Conservation (phyloP, 345 rosid species). For the Acer campestre region DNA sequence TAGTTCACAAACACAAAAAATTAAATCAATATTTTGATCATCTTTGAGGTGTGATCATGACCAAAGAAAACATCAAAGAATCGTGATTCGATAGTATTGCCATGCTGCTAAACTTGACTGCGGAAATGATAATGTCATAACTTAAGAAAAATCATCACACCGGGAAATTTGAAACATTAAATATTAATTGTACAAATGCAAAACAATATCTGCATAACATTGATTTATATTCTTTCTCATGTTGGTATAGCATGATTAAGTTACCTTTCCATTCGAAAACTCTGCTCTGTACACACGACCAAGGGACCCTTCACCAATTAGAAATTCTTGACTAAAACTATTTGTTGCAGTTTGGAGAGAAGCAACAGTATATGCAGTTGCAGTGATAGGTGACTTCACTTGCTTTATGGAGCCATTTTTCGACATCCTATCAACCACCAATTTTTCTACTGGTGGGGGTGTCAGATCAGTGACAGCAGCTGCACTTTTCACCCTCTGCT, state of each 20-base stretch:
- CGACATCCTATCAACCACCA: constrained; percentile 59
- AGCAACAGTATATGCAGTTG: constrained; percentile 79
- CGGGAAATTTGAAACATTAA: not conserved
- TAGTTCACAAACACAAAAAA: constrained; percentile 34
- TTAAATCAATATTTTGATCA: constrained; percentile 1
- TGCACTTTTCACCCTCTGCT: constrained; percentile 61
- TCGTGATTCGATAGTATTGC: not conserved
- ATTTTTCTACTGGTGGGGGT: constrained; percentile 71
- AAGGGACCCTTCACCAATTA: constrained; percentile 95
- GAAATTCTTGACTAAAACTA: constrained; percentile 91
- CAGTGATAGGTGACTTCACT: constrained; percentile 75
- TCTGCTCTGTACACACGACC: constrained; percentile 98
- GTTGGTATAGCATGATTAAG: not conserved
- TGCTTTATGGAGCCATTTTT: constrained; percentile 72
- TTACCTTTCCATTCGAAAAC: constrained; percentile 87
- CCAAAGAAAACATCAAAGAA: not conserved
- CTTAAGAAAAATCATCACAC: not conserved
- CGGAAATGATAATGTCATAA: not conserved
- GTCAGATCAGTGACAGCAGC: constrained; percentile 75
- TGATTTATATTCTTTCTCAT: not conserved
- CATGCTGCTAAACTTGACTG: constrained; percentile 3
- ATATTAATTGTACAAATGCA: not conserved
- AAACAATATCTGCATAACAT: constrained; percentile 1
- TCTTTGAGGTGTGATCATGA: not conserved
- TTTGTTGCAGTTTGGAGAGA: constrained; percentile 87